Conservation (phyloP, 257 asterid genomes). For the Handroanthus guayacan region DNA sequence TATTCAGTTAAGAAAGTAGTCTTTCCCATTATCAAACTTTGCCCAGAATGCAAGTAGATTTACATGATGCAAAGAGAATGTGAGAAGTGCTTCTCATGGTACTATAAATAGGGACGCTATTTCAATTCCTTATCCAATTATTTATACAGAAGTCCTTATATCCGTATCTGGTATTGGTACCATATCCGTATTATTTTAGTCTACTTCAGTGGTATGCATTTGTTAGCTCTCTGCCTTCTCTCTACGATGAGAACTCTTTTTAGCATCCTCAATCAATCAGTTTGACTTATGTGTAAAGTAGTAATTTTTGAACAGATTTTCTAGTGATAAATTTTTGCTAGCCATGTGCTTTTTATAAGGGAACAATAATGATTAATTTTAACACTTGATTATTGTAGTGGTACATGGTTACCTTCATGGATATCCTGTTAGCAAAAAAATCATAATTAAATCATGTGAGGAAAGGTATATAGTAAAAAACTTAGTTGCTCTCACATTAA, state of each 20-base stretch:
- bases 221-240: constrained; percentile 6
- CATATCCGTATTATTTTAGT: too few relatives aligned
- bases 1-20: constrained; percentile 7
- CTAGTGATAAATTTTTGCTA: constrained; percentile 1
- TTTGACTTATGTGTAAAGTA: constrained; percentile 5
- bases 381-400: constrained; percentile 3
- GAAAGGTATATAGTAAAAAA: background rate
- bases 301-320: constrained; percentile 11
- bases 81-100: constrained; percentile 7
- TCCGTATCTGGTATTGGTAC: too few relatives aligned
- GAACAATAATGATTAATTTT: background rate
- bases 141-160: background rate
- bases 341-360: constrained; percentile 9
- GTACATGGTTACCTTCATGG: background rate
- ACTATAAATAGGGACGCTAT: constrained; percentile 2
- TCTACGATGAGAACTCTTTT: constrained; percentile 9
- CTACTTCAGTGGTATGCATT: constrained; percentile 55
- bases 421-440: background rate
- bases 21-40: background rate
- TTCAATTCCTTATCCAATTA: constrained; percentile 2
- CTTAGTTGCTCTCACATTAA: background rate
- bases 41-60: constrained; percentile 11
- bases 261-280: constrained; percentile 21
- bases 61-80: constrained; percentile 22
- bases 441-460: background rate